phyloP scores from a whole-genome alignment of 2,329 filamentous ascomycete genomes.

The Ophiostoma populinum region DNA sequence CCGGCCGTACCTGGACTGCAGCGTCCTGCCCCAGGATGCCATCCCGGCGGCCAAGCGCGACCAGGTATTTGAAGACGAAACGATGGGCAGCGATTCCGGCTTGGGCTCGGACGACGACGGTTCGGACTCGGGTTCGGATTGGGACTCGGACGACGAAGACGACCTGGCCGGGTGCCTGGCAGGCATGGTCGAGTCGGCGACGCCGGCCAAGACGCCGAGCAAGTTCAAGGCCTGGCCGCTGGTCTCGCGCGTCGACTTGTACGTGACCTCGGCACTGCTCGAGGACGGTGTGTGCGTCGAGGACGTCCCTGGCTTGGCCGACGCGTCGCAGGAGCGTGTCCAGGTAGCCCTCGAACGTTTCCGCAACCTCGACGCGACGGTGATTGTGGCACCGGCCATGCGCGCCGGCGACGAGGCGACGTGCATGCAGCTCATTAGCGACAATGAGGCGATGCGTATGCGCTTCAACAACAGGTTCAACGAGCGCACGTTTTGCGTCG shows the following conservation, averaged over 20 bases:
- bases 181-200: too few relatives aligned
- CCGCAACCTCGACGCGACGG: slow-evolving; percentile 12
- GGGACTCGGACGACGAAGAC: too few relatives aligned
- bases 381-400: slow-evolving; percentile 14
- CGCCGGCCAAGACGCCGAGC: too few relatives aligned
- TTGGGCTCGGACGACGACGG: background rate
- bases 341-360: slow-evolving; percentile 12
- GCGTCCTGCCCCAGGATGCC: background rate
- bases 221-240: slow-evolving; percentile 19
- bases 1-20: slow-evolving; percentile 7
- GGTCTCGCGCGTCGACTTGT: slow-evolving; percentile 22
- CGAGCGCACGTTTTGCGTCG: slow-evolving; percentile 12
- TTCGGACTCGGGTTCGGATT: too few relatives aligned
- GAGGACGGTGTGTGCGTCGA: slow-evolving; percentile 31
- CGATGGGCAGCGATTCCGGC: too few relatives aligned
- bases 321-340: slow-evolving; percentile 17
- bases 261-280: slow-evolving; percentile 25
- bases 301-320: slow-evolving; percentile 35
- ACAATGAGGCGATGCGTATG: slow-evolving; percentile 15
- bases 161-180: too few relatives aligned
- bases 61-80: background rate
- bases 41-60: background rate
- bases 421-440: slow-evolving; percentile 12
- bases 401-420: slow-evolving; percentile 16
- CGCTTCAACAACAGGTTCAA: slow-evolving; percentile 15